Evolutionary conservation across 2,329 filamentous ascomycete genomes (phyloP).

Genomic region (Emydomyces testavorans): DNA sequence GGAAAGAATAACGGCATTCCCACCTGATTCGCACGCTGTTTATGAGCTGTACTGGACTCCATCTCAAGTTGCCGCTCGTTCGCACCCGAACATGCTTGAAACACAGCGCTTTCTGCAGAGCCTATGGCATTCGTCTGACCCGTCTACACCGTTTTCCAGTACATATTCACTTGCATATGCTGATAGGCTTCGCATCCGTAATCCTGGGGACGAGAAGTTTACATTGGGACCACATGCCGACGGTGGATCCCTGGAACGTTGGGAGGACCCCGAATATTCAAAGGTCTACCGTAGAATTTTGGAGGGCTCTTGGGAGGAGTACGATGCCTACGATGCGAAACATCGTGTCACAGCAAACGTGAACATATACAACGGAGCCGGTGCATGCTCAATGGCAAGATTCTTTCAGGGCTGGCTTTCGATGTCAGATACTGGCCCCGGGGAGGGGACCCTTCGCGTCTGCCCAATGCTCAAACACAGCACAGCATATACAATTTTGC

Average conservation of each 20-base stretch:
- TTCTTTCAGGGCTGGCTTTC: constrained; percentile 82
- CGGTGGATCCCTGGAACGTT: constrained; percentile 62
- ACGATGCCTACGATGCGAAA: constrained; percentile 71
- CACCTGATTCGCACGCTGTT: constrained; percentile 54
- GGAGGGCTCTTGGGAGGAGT: constrained; percentile 63
- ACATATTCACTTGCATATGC: constrained; percentile 56
- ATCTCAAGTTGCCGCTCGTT: constrained; percentile 55
- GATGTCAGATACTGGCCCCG: constrained; percentile 62
- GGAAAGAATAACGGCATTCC: constrained; percentile 46
- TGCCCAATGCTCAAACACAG: constrained; percentile 66
- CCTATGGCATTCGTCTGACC: constrained; percentile 50
- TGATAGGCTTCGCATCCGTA: constrained; percentile 59
- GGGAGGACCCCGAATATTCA: constrained; percentile 60
- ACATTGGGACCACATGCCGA: constrained; percentile 63
- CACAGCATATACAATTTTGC: constrained; percentile 67
- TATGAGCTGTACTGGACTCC: constrained; percentile 67
- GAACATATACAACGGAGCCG: constrained; percentile 69
- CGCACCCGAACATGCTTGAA: constrained; percentile 51
- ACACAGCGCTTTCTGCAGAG: constrained; percentile 52
- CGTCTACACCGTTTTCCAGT: constrained; percentile 38
- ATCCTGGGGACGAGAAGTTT: constrained; percentile 59
- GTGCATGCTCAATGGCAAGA: constrained; percentile 72
- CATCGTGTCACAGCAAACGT: constrained; percentile 56
- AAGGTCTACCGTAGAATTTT: constrained; percentile 64
- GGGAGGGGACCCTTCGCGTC: constrained; percentile 69